Evolutionary conservation across 331 rosid species (phyloP), one percentile per base, ranked within the genome.

Genomic region (Malus hybrid): DNA sequence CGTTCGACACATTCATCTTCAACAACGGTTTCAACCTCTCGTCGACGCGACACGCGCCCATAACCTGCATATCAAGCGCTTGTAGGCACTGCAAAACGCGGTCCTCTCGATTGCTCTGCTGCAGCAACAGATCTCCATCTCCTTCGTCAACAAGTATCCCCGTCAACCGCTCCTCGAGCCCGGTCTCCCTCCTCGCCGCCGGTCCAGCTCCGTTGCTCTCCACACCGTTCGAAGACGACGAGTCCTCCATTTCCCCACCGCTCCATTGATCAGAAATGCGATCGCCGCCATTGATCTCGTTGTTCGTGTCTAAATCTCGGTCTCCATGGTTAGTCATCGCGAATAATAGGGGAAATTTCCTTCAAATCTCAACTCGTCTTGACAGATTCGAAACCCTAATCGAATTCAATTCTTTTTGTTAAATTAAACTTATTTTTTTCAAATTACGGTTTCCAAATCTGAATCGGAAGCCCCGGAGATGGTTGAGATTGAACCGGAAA

Each of bases 31-130:
- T 95, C 81, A 95, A 54, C 80, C 97, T 82, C 89, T 95, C 97
- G 36, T 90, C 99, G 22, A 89, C 84, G 5, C 97, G 97, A 81
- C 99, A 95, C 18, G 99, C 99, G 6, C 99, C 97, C 85, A 89
- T 82, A 20, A 92, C 89, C 80, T 95, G 99, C 92, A 89, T 75
- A 74, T 95, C 97, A 16, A 95, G 90, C 76, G 97, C 97, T 87
- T 89, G 97, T 5, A 95, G 85, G 91, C 97, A 95, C 84, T 79
- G 89, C 78, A 95, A 42, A 70, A 92, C 80, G 56, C 88, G 79
- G 61, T 85, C 93, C 24, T 88, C 99, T 19, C 93, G 73, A 69
- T 89, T 81, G 61, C 75, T 92, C 52, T 75, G 90, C 83, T 90
- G 96, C 46, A 91, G 86, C 90, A 91, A 84, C 80, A 94, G 92